Evolutionary conservation across 208 protist genomes (phyloP).

Genomic region (Acanthamoeba healyi): DNA sequence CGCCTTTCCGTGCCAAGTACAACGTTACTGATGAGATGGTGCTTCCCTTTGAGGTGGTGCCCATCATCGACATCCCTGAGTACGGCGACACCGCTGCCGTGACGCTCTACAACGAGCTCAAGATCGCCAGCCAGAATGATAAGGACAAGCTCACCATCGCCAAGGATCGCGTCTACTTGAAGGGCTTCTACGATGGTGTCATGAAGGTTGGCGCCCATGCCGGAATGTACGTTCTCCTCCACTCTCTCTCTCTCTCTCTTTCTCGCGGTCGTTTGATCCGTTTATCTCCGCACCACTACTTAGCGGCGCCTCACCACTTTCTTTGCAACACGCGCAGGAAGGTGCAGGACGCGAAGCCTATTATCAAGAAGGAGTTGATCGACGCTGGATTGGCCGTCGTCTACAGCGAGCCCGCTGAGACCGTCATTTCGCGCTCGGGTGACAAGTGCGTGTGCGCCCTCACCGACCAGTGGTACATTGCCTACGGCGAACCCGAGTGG

Average conservation of each 20-base stretch:
- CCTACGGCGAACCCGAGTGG: conserved; percentile 99
- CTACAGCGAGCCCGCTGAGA: conserved; percentile 97
- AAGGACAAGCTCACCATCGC: conserved; percentile 96
- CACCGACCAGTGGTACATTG: conserved; percentile 99
- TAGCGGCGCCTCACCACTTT: too few relatives aligned
- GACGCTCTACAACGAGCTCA: conserved; percentile 95
- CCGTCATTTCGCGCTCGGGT: conserved; percentile 98
- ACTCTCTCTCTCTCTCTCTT: too few relatives aligned
- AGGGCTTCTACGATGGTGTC: conserved; percentile 98
- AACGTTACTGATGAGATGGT: conserved; percentile 91
- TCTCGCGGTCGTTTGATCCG: too few relatives aligned
- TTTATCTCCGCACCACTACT: too few relatives aligned
- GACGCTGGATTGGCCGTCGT: conserved; percentile 91
- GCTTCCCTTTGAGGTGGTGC: conserved; percentile 94
- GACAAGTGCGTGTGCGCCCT: conserved; percentile 99
- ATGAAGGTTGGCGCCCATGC: conserved; percentile 90
- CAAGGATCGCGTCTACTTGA: conserved; percentile 98
- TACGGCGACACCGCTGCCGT: conserved; percentile 92
- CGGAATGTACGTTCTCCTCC: conserved; percentile 66
- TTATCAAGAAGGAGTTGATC: conserved; percentile 92
- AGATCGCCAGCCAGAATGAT: conserved; percentile 97
- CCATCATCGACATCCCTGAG: conserved; percentile 97
- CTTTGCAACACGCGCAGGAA: conserved; percentile 57
- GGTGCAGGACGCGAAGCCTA: conserved; percentile 96
- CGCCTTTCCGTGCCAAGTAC: conserved; percentile 95